Evolutionary conservation across 169 alveolate genomes (phyloP), one percentile per base, ranked within the genome.

Genomic region (Plasmodium malariae): DNA sequence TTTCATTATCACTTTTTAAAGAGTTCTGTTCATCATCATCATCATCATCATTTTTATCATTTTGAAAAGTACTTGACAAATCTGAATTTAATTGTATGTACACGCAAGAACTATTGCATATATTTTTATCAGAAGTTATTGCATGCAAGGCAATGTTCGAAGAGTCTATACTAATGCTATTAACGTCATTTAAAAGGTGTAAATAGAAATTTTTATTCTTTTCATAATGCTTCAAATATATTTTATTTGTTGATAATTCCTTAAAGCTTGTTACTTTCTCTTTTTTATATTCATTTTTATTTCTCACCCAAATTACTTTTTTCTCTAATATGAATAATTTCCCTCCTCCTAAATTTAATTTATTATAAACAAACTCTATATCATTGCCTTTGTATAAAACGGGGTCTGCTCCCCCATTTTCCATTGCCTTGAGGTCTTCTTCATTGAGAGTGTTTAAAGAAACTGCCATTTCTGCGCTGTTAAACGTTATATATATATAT

Each of bases 81-180:
- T 65, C 73, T 1, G 62, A 17, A 40, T 67, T 67, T 24, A 83
- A 57, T 24, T 83, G 91, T 67, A 83, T 83, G 30, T 83, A 83
- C 40, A 83, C 83, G 54, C 91, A 83, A 0, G 80, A 48, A 9
- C 12, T 24, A 43, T 17, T 21, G 21, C 85, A 83, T 37, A 83
- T 67, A 24, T 83, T 83, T 36, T 83, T 67, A 67, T 83, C 91
- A 2, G 91, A 83, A 19, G 91, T 49, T 19, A 83, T 67, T 51
- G 91, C 91, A 83, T 83, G 91, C 59, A 83, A 49, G 28, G 91
- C 83, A 40, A 83, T 83, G 48, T 24, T 60, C 11, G 91, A 83
- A 5, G 91, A 83, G 6, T 83, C 91, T 17, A 83, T 54, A 28
- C 28, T 17, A 28, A 83, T 69, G 74, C 32, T 67, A 37, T 37